Base-by-base conservation (phyloP, 2,329 filamentous ascomycete species). In the Colletotrichum abscissum region DNA sequence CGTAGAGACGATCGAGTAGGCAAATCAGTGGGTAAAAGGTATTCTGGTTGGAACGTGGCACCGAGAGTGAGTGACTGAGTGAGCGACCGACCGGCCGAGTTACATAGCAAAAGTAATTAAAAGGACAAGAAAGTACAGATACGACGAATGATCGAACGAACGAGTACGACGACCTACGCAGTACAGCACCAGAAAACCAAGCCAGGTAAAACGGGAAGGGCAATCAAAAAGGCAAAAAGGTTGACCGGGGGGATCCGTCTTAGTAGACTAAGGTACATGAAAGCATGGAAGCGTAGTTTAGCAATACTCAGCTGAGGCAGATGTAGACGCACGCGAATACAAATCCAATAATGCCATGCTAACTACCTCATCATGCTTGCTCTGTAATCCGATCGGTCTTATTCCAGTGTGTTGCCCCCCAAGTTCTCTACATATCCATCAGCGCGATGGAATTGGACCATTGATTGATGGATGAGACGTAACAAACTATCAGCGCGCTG, bases 151-250 rank as follows among this genome's bases (percentile, higher is more conserved):
- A 11, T n/a, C 19, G 42, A 63, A 54, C n/a, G 67, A 11, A 22
- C 19, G 42, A 49, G 42, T 49, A 49, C 42, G 42, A 49, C 42
- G 22, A 19, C 55, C 35, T 62, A 33, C 35, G 38, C 46, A 56
- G 35, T 65, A 46, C 67, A 69, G 70, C 55, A 24, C 67, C 49
- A 62, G 26, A 33, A 64, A 56, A 22, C 60, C 66, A 60, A 70
- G 60, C 67, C 70, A 70, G 67, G 60, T 65, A 60, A 52, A 65
- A 59, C 63, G 57, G 69, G 69, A 56, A 73, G 52, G 56, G 69
- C 55, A 72, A 72, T 67, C 22, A 62, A 55, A 60, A 42, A n/a
- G 49, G 60, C 14, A 58, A 65, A 65, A 73, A 66, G 57, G 73
- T 70, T 63, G 71, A 49, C 65, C 70, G 26, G 66, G 64, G 28